These are phyloP conservation scores for Wickerhamomyces ciferrii DNA, from an alignment of 805 yeast species.

Conservation along the genomic window DNA sequence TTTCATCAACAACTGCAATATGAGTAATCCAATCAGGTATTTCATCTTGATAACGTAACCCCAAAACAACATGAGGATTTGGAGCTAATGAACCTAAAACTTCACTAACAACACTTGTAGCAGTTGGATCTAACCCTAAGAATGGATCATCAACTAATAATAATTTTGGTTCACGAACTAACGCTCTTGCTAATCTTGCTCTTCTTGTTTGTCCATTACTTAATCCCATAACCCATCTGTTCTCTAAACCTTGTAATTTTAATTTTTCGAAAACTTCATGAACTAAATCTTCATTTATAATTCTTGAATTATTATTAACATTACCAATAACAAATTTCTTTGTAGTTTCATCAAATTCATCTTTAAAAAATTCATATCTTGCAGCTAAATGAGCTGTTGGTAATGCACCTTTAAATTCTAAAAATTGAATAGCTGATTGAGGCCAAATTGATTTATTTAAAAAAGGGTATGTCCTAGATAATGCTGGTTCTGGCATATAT, in stretches of 20 bases:
- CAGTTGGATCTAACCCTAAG: slow-evolving; percentile 80
- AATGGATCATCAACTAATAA: slow-evolving; percentile 88
- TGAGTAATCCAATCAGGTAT: slow-evolving; percentile 80
- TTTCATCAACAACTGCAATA: slow-evolving; percentile 53
- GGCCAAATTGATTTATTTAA: slow-evolving; percentile 39
- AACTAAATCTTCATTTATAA: slow-evolving; percentile 31
- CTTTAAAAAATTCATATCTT: slow-evolving; percentile 82
- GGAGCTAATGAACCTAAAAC: slow-evolving; percentile 41
- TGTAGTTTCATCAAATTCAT: slow-evolving; percentile 73
- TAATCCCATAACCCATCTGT: slow-evolving; percentile 79
- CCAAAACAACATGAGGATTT: slow-evolving; percentile 57
- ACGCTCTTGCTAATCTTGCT: slow-evolving; percentile 76
- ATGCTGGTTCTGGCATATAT: slow-evolving; percentile 45
- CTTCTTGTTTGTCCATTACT: slow-evolving; percentile 94
- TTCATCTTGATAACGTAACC: slow-evolving; percentile 69
- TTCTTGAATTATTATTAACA: slow-evolving; percentile 24
- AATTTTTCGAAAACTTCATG: slow-evolving; percentile 42
- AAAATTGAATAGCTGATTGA: slow-evolving; percentile 34
- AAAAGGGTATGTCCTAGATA: slow-evolving; percentile 51
- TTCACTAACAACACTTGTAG: slow-evolving; percentile 53
- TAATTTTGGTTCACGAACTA: slow-evolving; percentile 59
- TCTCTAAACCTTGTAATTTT: slow-evolving; percentile 48
- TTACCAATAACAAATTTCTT: slow-evolving; percentile 52
- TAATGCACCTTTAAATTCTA: slow-evolving; percentile 42
- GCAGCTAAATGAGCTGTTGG: slow-evolving; percentile 78